A percentile compares a stretch with the other conserved stretches of the same genome.
Conservation (phyloP, 2,329 filamentous ascomycete genomes). For the Claviceps sp. region DNA sequence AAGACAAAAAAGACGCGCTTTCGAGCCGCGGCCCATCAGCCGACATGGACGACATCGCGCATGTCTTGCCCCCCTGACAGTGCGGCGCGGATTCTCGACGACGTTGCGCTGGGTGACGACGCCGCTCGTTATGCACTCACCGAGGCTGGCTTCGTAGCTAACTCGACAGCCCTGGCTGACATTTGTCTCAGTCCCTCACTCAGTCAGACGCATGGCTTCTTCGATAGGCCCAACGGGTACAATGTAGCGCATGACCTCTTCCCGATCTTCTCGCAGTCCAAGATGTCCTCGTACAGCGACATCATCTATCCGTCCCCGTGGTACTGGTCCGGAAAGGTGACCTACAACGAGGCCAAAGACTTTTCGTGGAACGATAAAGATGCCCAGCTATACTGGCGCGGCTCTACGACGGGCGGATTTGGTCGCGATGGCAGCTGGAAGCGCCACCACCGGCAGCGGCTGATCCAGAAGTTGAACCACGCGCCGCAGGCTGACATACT, state of each 20-base stretch:
- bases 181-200: constrained; percentile 82
- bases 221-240: constrained; percentile 84
- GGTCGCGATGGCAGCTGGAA: constrained; percentile 84
- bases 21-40: constrained; percentile 77
- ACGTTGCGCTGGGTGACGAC: constrained; percentile 56
- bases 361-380: constrained; percentile 60
- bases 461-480: constrained; percentile 49
- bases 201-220: constrained; percentile 70
- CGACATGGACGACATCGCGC: constrained; percentile 82
- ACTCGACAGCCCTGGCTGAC: constrained; percentile 78
- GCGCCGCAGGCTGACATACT: constrained; percentile 79
- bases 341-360: constrained; percentile 61
- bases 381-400: constrained; percentile 80
- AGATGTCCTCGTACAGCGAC: constrained; percentile 82
- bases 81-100: constrained; percentile 55
- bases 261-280: constrained; percentile 90
- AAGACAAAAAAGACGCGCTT: constrained; percentile 72
- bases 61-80: constrained; percentile 73
- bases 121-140: constrained; percentile 52
- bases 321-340: constrained; percentile 87
- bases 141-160: constrained; percentile 77
- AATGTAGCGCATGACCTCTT: constrained; percentile 69
- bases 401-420: constrained; percentile 90
- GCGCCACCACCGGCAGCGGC: constrained; percentile 76
- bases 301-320: constrained; percentile 91